Evolutionary conservation across 495 filamentous ascomycete species (phyloP).

Genomic region (Penicillium lividum): DNA sequence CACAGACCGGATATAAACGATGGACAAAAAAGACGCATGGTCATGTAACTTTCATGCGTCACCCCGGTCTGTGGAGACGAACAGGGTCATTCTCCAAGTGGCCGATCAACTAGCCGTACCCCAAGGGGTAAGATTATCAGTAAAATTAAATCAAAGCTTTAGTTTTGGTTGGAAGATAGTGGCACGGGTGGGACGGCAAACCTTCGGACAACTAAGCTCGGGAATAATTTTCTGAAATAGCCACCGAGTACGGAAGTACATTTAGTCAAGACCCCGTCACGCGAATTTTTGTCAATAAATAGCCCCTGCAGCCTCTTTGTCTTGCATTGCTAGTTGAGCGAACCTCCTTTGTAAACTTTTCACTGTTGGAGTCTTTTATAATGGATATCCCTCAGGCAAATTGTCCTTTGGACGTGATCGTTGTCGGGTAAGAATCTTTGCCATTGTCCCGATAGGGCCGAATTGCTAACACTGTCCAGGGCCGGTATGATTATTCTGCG

Average conservation of each 20-base stretch:
- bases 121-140: slow-evolving; percentile 12
- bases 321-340: not conserved
- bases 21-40: not conserved
- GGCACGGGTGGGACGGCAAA: slow-evolving; percentile 25
- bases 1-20: not conserved
- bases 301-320: not conserved
- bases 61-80: slow-evolving; percentile 15
- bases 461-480: slow-evolving; percentile 24
- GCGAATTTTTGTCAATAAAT: not conserved
- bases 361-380: not conserved
- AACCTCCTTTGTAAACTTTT: not conserved
- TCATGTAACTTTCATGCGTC: slow-evolving; percentile 5
- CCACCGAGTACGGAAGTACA: not conserved
- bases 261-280: not conserved
- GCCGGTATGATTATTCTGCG: slow-evolving; percentile 34
- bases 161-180: slow-evolving; percentile 1
- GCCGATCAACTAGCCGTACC: slow-evolving; percentile 6
- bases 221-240: slow-evolving; percentile 20
- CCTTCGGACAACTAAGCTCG: slow-evolving; percentile 11
- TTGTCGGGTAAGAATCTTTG: slow-evolving; percentile 34
- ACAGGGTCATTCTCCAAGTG: slow-evolving; percentile 4
- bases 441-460: not conserved
- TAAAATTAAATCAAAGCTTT: slow-evolving; percentile 5
- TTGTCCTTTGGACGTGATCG: slow-evolving; percentile 32
- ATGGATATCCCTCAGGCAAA: slow-evolving; percentile 30